These are phyloP conservation scores for Russula brevipes DNA, from an alignment of 768 basidiomycete genomes.

Conservation along the genomic window DNA sequence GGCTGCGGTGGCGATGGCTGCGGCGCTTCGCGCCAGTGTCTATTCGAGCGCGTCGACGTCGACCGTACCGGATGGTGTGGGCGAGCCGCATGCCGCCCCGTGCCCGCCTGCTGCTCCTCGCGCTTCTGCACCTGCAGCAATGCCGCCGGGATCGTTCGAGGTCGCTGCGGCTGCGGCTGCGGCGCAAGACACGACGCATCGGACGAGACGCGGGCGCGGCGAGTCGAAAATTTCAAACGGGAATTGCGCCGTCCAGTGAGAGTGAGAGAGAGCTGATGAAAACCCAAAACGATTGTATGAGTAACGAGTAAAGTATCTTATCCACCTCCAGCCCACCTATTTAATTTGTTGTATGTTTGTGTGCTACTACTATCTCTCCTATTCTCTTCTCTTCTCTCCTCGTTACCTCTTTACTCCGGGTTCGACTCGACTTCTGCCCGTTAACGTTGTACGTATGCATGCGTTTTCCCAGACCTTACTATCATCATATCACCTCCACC, in stretches of 20 bases:
- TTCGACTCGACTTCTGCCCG: not conserved
- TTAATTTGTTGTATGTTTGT: not conserved
- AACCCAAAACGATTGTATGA: not conserved
- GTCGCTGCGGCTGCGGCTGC: not conserved
- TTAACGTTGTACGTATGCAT: not conserved
- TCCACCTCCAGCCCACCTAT: not conserved
- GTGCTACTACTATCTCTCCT: not conserved
- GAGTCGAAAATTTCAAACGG: slow-evolving; percentile 7
- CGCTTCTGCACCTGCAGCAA: not conserved
- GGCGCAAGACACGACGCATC: slow-evolving; percentile 5
- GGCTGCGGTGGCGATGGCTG: not conserved
- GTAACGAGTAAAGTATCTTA: not conserved
- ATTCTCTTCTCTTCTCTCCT: not conserved
- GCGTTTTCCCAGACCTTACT: not conserved
- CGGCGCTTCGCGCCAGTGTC: not conserved
- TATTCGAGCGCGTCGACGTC: slow-evolving; percentile 2
- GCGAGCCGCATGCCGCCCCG: not conserved
- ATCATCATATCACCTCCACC: not conserved
- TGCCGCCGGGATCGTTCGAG: not conserved
- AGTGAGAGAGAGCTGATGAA: not conserved
- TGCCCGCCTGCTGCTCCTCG: not conserved
- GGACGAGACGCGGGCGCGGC: slow-evolving; percentile 15
- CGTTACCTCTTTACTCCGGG: not conserved
- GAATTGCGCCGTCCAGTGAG: slow-evolving; percentile 18
- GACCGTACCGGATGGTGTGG: not conserved